Base-by-base conservation (phyloP, 2,329 filamentous ascomycete genomes). In the Plectosphaerella cucumerina region DNA sequence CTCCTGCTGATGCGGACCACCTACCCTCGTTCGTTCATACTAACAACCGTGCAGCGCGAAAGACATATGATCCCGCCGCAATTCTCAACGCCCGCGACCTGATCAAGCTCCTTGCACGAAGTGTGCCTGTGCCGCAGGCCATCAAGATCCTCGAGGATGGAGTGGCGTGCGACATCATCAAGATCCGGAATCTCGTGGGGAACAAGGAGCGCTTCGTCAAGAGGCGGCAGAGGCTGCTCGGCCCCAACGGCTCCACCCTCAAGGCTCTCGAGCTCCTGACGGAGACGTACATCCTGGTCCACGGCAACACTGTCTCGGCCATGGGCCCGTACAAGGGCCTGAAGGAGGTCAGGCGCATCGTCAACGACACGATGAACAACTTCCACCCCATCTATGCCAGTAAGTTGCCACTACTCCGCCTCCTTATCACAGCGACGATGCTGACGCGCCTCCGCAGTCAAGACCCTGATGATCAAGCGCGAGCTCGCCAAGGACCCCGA, bases 131-230 rank as follows among this genome's bases (percentile, higher is more conserved):
- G 1, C 91, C 91, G 6, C 90, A 97, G 74, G 94, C 94, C 3
- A 72, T 99, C 60, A 96, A 95, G 70, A 96, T 99, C 48, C 81
- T 99, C 52, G 88, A 97, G 44, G 94, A 99, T 67, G 90, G 87
- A 22, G 80, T 93, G 45, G 92, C 92, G 11, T 92, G 89, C 75
- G 94, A 99, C 70, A 87, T 99, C 52, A 93, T 99, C 75, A 97
- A 97, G 76, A 95, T 97, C 60, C 81, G 91, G 55, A 93, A 84
- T 63, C 78, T 97, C 45, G 90, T 97, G 23, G 81, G 89, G 56
- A 97, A 93, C 71, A 97, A 97, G 70, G 92, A 97, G 59, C 84
- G 91, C 51, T 99, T 97, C 63, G 89, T 96, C 48, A 99, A 99
- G 77, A 80, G 94, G 50, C 82, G 94, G 46, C 94, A 99, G 72